These are phyloP conservation scores for Paramecium sonneborni DNA, from an alignment of 73 alveolate species.

Conservation along the genomic window DNA sequence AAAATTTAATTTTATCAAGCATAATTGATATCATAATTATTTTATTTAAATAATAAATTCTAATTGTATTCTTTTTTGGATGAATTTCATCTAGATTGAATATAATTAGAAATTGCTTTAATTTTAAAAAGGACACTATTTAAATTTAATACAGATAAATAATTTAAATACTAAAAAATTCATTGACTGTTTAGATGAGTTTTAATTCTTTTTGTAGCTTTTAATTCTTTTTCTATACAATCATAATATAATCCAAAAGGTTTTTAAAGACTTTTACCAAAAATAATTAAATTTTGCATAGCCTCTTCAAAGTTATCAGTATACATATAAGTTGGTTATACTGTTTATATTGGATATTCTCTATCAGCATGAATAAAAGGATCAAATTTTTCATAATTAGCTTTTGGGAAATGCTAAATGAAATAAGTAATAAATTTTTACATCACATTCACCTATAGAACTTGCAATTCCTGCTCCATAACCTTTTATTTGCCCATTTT, in stretches of 20 bases:
- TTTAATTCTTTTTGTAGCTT: slow-evolving; percentile 14
- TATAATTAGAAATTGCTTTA: too few species aligned
- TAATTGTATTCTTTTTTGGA: background rate
- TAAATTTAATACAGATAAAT: too few species aligned
- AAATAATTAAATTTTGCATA: background rate
- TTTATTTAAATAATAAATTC: background rate
- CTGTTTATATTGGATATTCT: background rate
- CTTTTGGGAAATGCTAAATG: slow-evolving; percentile 25
- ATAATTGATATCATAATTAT: background rate
- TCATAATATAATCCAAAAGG: slow-evolving; percentile 35
- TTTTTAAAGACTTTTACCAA: slow-evolving; percentile 13
- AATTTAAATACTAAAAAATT: background rate
- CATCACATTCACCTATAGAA: slow-evolving; percentile 39
- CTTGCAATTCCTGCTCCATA: slow-evolving; percentile 64
- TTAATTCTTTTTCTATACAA: background rate
- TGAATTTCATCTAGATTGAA: too few species aligned
- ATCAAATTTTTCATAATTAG: slow-evolving; percentile 47
- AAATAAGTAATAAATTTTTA: background rate
- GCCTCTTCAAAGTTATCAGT: slow-evolving; percentile 45
- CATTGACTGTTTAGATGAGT: slow-evolving; percentile 20
- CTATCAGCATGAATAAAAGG: slow-evolving; percentile 29
- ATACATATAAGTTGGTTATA: slow-evolving; percentile 40
- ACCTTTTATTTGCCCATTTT: slow-evolving; percentile 49
- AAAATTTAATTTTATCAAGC: slow-evolving; percentile 4
- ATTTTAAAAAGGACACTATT: too few species aligned